Conservation (phyloP, 306 rosid species). For the Cucurbita argyrosperma region DNA sequence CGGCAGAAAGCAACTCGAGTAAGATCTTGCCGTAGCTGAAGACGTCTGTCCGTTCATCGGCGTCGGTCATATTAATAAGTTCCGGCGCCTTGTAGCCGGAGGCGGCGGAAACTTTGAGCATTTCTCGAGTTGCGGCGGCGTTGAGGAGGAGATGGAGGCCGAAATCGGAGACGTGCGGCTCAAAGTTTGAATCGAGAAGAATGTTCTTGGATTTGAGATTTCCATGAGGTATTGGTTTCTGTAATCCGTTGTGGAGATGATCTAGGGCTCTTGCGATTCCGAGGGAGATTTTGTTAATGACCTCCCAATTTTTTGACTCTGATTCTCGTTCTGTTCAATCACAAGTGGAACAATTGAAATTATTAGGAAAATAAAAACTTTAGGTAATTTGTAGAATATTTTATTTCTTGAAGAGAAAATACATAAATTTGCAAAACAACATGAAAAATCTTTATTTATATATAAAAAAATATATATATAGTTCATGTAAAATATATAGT, state of each 20-base stretch:
- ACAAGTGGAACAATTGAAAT: background rate
- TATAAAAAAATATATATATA: no score
- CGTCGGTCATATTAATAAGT: constrained; percentile 75
- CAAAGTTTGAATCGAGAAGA: constrained; percentile 43
- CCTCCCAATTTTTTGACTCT: constrained; percentile 58
- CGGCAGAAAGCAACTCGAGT: constrained; percentile 71
- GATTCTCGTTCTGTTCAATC: constrained; percentile 34
- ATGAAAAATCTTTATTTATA: no score
- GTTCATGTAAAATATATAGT: no score
- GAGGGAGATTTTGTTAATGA: constrained; percentile 38
- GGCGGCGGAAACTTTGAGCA: constrained; percentile 65
- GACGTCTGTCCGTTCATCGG: constrained; percentile 47
- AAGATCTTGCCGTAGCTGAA: constrained; percentile 71
- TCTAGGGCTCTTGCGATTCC: constrained; percentile 71
- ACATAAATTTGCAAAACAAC: no score
- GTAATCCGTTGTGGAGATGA: constrained; percentile 56
- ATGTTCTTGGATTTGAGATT: constrained; percentile 78
- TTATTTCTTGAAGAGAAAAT: no score
- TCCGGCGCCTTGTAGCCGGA: constrained; percentile 88
- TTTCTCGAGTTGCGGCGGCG: constrained; percentile 65
- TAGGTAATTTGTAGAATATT: background rate
- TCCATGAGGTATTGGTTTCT: constrained; percentile 64
- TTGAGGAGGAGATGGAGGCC: constrained; percentile 67
- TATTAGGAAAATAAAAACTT: background rate
- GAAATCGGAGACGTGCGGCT: constrained; percentile 58